phyloP scores from a whole-genome alignment of 1,284 basidiomycete genomes.

The Leccinum griseonigrum region DNA sequence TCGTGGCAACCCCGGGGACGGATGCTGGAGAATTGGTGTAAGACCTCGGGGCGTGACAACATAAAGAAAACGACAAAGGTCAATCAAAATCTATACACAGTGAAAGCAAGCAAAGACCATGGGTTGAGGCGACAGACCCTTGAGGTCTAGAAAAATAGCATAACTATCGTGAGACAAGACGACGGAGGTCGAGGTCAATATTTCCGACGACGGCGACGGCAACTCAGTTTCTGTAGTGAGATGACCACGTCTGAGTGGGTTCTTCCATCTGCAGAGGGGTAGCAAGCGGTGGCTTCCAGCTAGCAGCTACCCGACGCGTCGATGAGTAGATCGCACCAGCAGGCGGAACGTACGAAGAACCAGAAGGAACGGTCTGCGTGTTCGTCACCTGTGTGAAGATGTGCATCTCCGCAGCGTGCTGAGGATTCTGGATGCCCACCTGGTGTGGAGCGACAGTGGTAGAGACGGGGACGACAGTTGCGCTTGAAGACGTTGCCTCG shows the following conservation, averaged over 20 bases:
- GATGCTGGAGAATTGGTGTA: background rate
- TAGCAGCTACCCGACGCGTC: constrained; percentile 51
- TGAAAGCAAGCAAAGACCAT: constrained; percentile 19
- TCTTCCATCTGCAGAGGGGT: constrained; percentile 27
- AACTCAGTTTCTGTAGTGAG: constrained; percentile 2
- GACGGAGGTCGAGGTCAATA: background rate
- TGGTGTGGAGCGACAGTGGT: constrained; percentile 21
- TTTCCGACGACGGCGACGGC: background rate
- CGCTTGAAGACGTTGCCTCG: constrained; percentile 3
- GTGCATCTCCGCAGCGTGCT: constrained; percentile 14
- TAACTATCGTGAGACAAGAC: background rate
- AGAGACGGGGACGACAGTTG: background rate
- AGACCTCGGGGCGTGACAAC: constrained; percentile 10
- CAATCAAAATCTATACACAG: constrained; percentile 20
- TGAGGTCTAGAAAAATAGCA: constrained; percentile 6
- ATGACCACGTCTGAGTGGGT: constrained; percentile 13
- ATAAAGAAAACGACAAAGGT: constrained; percentile 11
- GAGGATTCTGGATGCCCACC: constrained; percentile 12
- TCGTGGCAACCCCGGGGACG: background rate
- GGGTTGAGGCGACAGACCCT: constrained; percentile 1
- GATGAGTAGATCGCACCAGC: constrained; percentile 47
- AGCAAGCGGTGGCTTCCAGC: constrained; percentile 42
- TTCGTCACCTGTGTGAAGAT: constrained; percentile 34
- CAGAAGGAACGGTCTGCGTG: constrained; percentile 1
- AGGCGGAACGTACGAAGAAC: constrained; percentile 47